phyloP scores from a whole-genome alignment of 108 stramenopile genomes.

The Pseudonitzschia delicatissima region DNA sequence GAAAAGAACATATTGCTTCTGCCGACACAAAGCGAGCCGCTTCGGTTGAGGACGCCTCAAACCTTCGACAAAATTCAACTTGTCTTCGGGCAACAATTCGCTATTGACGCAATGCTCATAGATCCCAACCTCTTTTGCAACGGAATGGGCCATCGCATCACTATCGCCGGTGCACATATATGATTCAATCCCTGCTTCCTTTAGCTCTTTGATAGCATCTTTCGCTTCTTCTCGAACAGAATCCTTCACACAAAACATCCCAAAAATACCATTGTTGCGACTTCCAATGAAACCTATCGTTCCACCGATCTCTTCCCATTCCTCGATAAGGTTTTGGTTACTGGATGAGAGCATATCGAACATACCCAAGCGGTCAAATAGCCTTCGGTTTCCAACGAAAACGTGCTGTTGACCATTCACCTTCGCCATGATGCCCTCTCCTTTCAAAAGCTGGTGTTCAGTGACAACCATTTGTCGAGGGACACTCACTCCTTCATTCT shows the following conservation, averaged over 20 bases:
- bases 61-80: conserved; percentile 62
- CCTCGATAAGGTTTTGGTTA: conserved; percentile 22
- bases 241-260: conserved; percentile 76
- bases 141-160: conserved; percentile 85
- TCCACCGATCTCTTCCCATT: conserved; percentile 68
- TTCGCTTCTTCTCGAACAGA: conserved; percentile 67
- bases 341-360: conserved; percentile 33
- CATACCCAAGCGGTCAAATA: conserved; percentile 70
- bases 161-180: conserved; percentile 98
- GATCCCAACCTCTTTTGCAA: conserved; percentile 80
- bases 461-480: conserved; percentile 31
- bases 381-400: conserved; percentile 75
- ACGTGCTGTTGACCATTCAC: conserved; percentile 45
- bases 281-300: conserved; percentile 85
- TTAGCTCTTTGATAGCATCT: conserved; percentile 49
- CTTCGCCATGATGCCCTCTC: conserved; percentile 76
- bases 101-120: conserved; percentile 44
- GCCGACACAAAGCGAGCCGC: conserved; percentile 17
- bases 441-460: conserved; percentile 75
- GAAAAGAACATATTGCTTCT: conserved; percentile 35
- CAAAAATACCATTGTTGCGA: conserved; percentile 67
- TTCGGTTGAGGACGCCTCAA: conserved; percentile 39
- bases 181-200: conserved; percentile 64
- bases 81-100: conserved; percentile 81
- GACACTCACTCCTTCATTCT: conserved; percentile 55